phyloP scores from a whole-genome alignment of 2,329 filamentous ascomycete species.

The Cercospora brassicicola region DNA sequence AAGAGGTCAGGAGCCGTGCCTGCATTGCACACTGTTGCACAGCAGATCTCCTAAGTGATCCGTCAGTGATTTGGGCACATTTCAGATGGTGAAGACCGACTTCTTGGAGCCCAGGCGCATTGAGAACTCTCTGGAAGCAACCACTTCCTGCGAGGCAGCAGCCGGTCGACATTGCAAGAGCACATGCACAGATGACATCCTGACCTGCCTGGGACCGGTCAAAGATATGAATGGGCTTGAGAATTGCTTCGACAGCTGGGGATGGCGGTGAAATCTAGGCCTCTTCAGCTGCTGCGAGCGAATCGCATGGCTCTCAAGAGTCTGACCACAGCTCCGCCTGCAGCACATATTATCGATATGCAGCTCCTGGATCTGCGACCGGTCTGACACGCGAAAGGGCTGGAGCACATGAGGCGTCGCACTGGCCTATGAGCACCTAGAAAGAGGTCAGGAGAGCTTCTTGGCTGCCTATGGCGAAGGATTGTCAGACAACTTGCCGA shows the following conservation, averaged over 20 bases:
- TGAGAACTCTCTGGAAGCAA: neutral
- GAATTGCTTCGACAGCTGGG: constrained; percentile 1
- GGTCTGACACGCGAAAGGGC: neutral
- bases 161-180: neutral
- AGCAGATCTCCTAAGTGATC: neutral
- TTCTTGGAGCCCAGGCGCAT: neutral
- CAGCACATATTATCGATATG: neutral
- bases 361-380: neutral
- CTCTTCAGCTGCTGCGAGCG: neutral
- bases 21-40: neutral
- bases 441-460: neutral
- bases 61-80: neutral
- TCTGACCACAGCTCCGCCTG: neutral
- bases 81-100: no score
- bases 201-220: neutral
- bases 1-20: neutral
- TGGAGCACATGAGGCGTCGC: neutral
- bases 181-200: neutral
- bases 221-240: neutral
- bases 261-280: neutral
- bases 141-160: neutral
- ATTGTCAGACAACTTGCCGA: neutral
- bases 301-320: neutral
- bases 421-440: neutral
- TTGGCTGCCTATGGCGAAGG: neutral